phyloP scores from a whole-genome alignment of 192 early-diverging fungal species.

The Coemansia sp. region DNA sequence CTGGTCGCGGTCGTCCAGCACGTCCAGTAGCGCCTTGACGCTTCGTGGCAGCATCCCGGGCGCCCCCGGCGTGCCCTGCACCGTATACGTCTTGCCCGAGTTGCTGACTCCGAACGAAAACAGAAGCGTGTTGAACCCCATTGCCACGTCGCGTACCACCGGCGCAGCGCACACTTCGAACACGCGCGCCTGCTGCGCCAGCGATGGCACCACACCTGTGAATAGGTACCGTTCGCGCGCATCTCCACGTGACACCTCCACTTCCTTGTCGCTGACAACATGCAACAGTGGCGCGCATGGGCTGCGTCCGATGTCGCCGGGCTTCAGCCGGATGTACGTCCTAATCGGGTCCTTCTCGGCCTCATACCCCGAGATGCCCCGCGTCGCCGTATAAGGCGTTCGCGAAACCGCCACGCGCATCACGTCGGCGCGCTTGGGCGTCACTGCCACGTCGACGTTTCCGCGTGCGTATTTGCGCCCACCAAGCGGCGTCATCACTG shows the following conservation, averaged over 20 bases:
- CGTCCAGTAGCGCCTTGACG: conserved; percentile 61
- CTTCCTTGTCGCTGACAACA: conserved; percentile 54
- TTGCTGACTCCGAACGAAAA: conserved; percentile 76
- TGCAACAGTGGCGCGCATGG: conserved; percentile 25
- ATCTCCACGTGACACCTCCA: conserved; percentile 32
- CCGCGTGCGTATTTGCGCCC: conserved; percentile 46
- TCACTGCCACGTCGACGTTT: conserved; percentile 18
- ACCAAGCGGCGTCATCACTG: conserved; percentile 34
- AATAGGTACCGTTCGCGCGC: conserved; percentile 58
- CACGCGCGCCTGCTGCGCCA: conserved; percentile 55
- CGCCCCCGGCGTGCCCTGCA: conserved; percentile 56
- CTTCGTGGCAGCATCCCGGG: conserved; percentile 65
- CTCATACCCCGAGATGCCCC: conserved; percentile 37
- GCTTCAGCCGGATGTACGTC: conserved; percentile 54
- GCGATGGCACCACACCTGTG: conserved; percentile 59
- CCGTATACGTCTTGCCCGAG: conserved; percentile 72
- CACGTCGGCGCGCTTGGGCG: conserved; percentile 12
- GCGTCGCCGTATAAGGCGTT: conserved; percentile 53
- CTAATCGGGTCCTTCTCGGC: conserved; percentile 51
- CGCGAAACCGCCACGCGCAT: conserved; percentile 32
- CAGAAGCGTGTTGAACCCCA: conserved; percentile 64
- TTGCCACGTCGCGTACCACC: conserved; percentile 58
- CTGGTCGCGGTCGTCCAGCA: conserved; percentile 37
- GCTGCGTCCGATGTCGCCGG: conserved; percentile 11
- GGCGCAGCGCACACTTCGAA: conserved; percentile 65